Conservation (phyloP, 495 filamentous ascomycete genomes). For the Immersiella caudata region DNA sequence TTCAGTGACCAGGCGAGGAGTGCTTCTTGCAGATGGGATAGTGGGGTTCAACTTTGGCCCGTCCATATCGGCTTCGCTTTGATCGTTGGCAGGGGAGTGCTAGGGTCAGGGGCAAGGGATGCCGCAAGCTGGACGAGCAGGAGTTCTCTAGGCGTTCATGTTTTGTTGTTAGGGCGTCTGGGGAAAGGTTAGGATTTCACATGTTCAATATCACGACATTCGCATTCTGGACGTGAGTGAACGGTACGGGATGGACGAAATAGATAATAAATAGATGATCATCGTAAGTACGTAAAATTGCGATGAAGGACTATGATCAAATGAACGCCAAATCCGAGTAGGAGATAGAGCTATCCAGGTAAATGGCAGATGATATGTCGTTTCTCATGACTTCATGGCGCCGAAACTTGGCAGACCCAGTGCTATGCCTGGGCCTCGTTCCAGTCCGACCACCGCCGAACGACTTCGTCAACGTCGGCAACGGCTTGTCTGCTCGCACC, state of each 20-base stretch:
- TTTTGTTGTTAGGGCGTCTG: neutral
- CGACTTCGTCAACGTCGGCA: conserved; percentile 76
- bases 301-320: too few species aligned
- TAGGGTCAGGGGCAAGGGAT: neutral
- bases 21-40: conserved; percentile 48
- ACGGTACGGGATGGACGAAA: too few species aligned
- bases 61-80: conserved; percentile 12
- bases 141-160: neutral
- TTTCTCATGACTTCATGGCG: conserved; percentile 2
- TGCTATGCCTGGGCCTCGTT: conserved; percentile 45
- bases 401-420: neutral
- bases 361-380: neutral
- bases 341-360: neutral
- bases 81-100: neutral
- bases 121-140: neutral
- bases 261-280: too few species aligned
- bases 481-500: conserved; percentile 72
- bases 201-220: too few species aligned
- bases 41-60: conserved; percentile 47
- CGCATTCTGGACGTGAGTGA: too few species aligned
- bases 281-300: too few species aligned
- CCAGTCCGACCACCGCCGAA: conserved; percentile 87
- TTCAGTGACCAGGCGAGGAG: conserved; percentile 37
- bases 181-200: too few species aligned
- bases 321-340: too few species aligned